These are phyloP conservation scores for Lachancea nothofagi DNA, from an alignment of 805 yeast genomes.

Conservation along the genomic window DNA sequence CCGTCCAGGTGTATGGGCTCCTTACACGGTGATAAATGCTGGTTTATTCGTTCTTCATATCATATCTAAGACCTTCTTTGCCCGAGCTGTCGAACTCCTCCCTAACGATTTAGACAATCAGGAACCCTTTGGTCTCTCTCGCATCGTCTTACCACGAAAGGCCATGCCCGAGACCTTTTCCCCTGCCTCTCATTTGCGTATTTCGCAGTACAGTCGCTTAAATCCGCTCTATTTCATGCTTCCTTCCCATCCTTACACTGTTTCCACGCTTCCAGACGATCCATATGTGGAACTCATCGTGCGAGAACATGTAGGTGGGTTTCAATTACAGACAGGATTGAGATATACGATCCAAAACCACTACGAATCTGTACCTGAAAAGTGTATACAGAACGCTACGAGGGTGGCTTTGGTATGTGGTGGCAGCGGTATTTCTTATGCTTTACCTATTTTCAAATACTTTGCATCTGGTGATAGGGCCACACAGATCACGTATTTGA, in stretches of 20 bases:
- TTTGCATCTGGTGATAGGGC: slow-evolving; percentile 26
- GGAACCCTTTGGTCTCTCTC: slow-evolving; percentile 19
- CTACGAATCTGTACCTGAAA: slow-evolving; percentile 37
- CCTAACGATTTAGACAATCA: slow-evolving; percentile 14
- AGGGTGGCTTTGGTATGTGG: slow-evolving; percentile 56
- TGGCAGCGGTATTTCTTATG: slow-evolving; percentile 69
- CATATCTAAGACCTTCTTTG: slow-evolving; percentile 13
- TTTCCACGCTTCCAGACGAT: slow-evolving; percentile 43
- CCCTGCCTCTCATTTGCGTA: slow-evolving; percentile 57
- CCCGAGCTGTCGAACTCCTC: slow-evolving; percentile 13
- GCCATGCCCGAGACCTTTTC: slow-evolving; percentile 28
- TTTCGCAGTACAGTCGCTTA: slow-evolving; percentile 35
- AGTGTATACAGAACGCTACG: slow-evolving; percentile 44
- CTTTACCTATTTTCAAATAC: slow-evolving; percentile 46
- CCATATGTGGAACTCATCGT: slow-evolving; percentile 40
- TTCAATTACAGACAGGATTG: slow-evolving; percentile 30
- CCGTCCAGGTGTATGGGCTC: slow-evolving; percentile 55
- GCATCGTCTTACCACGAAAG: slow-evolving; percentile 25
- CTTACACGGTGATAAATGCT: slow-evolving; percentile 25
- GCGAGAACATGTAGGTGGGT: slow-evolving; percentile 32
- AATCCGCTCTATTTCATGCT: slow-evolving; percentile 42
- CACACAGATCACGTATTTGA: slow-evolving; percentile 28
- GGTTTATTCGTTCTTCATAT: slow-evolving; percentile 17
- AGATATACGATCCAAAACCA: slow-evolving; percentile 39
- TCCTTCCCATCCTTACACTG: slow-evolving; percentile 67